Conservation (phyloP, 192 early-diverging fungal species). For the Coemansia sp. region DNA sequence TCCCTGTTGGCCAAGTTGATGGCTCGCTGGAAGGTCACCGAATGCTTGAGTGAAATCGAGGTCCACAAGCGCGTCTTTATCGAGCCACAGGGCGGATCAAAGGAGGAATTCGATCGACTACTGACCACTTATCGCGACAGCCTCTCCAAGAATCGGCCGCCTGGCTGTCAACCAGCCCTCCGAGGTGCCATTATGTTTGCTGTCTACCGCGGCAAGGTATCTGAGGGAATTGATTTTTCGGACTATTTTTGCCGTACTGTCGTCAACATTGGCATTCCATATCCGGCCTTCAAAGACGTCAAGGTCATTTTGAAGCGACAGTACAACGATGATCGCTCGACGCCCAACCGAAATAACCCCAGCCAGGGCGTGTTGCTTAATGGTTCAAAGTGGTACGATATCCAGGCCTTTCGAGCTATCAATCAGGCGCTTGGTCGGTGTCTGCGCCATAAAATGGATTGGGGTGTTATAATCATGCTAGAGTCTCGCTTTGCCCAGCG, state of each 20-base stretch:
- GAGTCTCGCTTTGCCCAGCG: conserved; percentile 54
- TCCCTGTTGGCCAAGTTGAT: conserved; percentile 46
- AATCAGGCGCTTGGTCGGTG: conserved; percentile 67
- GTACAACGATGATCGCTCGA: conserved; percentile 50
- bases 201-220: conserved; percentile 58
- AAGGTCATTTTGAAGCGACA: conserved; percentile 57
- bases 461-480: conserved; percentile 65
- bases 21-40: conserved; percentile 50
- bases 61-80: conserved; percentile 40
- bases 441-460: conserved; percentile 61
- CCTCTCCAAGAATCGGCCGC: conserved; percentile 28
- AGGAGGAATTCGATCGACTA: conserved; percentile 48
- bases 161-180: conserved; percentile 1
- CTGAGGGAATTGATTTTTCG: conserved; percentile 56
- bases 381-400: conserved; percentile 60
- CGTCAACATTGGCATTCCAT: conserved; percentile 63
- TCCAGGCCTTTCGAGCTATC: conserved; percentile 62
- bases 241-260: conserved; percentile 56
- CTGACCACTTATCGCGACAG: conserved; percentile 30
- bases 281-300: conserved; percentile 55
- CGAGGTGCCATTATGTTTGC: conserved; percentile 55
- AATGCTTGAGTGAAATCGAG: conserved; percentile 21
- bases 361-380: conserved; percentile 23
- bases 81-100: conserved; percentile 44
- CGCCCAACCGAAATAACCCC: background rate